These are phyloP conservation scores for Rhizoclosmatium globosum DNA, from an alignment of 192 early-diverging fungal genomes.

Conservation along the genomic window DNA sequence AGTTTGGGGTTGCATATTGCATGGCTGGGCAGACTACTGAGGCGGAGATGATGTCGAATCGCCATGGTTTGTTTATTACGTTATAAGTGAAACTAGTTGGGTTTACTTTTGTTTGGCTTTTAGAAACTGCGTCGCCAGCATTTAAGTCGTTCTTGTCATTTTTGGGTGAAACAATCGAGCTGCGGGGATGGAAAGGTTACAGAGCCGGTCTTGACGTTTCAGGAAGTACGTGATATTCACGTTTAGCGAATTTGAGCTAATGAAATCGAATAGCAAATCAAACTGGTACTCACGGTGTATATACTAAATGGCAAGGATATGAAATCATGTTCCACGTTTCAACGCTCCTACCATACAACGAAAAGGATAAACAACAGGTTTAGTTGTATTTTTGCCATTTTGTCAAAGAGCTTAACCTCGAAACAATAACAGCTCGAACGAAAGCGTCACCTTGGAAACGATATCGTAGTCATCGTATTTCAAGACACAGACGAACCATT, in stretches of 20 bases:
- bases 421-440: slow-evolving; percentile 58
- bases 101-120: slow-evolving; percentile 1
- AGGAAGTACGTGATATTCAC: slow-evolving; percentile 54
- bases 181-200: slow-evolving; percentile 79
- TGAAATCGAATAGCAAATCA: slow-evolving; percentile 60
- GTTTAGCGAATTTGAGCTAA: background rate
- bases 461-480: slow-evolving; percentile 71
- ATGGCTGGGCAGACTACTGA: slow-evolving; percentile 75
- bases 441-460: slow-evolving; percentile 79
- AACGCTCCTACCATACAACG: slow-evolving; percentile 73
- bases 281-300: slow-evolving; percentile 73
- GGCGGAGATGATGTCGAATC: slow-evolving; percentile 81
- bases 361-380: slow-evolving; percentile 71
- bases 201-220: slow-evolving; percentile 76
- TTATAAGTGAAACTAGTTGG: background rate
- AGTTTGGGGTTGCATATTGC: slow-evolving; percentile 82
- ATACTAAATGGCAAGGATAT: slow-evolving; percentile 78
- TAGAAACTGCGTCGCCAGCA: slow-evolving; percentile 54
- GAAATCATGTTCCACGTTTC: slow-evolving; percentile 82
- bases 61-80: slow-evolving; percentile 42
- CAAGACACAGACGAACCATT: slow-evolving; percentile 57
- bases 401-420: background rate
- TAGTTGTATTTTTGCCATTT: background rate
- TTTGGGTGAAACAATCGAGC: slow-evolving; percentile 73
- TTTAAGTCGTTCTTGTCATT: slow-evolving; percentile 74